Evolutionary conservation across 345 rosid species (phyloP).

Genomic region (Bruguiera sexangula): DNA sequence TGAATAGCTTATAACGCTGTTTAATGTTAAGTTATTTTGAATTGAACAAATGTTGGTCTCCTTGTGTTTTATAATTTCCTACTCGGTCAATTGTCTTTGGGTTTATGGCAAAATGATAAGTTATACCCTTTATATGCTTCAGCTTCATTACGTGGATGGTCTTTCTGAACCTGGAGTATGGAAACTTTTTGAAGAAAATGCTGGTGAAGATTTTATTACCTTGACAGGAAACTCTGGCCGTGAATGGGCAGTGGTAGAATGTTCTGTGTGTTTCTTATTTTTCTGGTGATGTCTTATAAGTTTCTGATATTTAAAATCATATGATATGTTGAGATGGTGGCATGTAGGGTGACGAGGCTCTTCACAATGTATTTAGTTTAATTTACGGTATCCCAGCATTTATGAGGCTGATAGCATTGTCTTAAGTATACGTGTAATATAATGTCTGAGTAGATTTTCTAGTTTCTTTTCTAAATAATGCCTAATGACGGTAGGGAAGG

Average conservation of each 20-base stretch:
- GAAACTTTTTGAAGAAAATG: constrained; percentile 46
- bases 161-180: constrained; percentile 56
- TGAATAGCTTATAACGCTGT: background rate
- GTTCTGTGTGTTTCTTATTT: background rate
- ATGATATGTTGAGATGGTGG: too few species aligned
- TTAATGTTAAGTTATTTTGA: background rate
- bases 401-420: too few species aligned
- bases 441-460: too few species aligned
- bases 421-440: too few species aligned
- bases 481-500: too few species aligned
- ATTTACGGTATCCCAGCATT: too few species aligned
- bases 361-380: too few species aligned
- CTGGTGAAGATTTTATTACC: constrained; percentile 36
- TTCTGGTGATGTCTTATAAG: background rate
- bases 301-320: background rate
- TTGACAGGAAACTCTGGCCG: constrained; percentile 71
- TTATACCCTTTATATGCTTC: constrained; percentile 22
- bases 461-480: too few species aligned
- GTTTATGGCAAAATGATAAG: constrained; percentile 8
- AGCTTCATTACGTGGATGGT: constrained; percentile 92
- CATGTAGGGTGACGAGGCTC: too few species aligned
- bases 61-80: background rate
- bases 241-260: constrained; percentile 69
- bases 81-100: background rate
- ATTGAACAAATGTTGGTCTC: too few species aligned